These are phyloP conservation scores for Lasiodiplodia hormozganensis DNA, from an alignment of 2,329 filamentous ascomycete genomes.

Conservation along the genomic window DNA sequence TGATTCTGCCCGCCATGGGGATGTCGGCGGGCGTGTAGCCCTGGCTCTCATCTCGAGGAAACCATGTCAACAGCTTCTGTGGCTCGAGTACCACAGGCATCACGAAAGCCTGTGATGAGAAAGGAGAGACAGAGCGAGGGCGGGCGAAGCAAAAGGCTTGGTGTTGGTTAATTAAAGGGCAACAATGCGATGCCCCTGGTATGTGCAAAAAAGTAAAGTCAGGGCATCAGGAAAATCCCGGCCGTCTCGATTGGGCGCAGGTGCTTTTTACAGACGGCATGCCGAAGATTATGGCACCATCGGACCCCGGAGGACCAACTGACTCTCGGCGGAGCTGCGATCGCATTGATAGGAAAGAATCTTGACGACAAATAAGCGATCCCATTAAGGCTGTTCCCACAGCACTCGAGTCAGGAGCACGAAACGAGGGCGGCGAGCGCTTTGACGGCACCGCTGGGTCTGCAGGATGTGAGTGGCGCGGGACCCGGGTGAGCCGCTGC, in stretches of 20 bases:
- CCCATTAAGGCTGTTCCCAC: not conserved
- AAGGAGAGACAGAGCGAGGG: not conserved
- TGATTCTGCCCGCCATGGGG: constrained; percentile 35
- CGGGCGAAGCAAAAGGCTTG: not conserved
- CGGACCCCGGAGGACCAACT: not conserved
- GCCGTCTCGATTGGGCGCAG: not conserved
- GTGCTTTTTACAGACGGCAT: not conserved
- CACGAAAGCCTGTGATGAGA: too few relatives aligned
- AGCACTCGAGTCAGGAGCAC: not conserved
- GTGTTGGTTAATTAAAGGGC: constrained; percentile 6
- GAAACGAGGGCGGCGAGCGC: too few relatives aligned
- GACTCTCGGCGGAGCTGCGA: not conserved
- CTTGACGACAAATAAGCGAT: not conserved
- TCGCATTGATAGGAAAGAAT: not conserved
- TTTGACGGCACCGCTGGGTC: too few relatives aligned
- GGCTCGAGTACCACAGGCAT: constrained; percentile 8
- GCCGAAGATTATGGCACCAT: not conserved
- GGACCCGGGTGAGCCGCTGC: not conserved
- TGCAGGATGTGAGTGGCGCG: not conserved
- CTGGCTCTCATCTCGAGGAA: not conserved
- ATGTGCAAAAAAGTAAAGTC: not conserved
- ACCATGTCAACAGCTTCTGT: constrained; percentile 7
- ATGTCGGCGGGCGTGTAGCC: constrained; percentile 32
- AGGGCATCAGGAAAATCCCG: not conserved
- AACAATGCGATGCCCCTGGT: not conserved